Evolutionary conservation across 306 rosid species (phyloP).

Genomic region (Acacia melanoxylon): DNA sequence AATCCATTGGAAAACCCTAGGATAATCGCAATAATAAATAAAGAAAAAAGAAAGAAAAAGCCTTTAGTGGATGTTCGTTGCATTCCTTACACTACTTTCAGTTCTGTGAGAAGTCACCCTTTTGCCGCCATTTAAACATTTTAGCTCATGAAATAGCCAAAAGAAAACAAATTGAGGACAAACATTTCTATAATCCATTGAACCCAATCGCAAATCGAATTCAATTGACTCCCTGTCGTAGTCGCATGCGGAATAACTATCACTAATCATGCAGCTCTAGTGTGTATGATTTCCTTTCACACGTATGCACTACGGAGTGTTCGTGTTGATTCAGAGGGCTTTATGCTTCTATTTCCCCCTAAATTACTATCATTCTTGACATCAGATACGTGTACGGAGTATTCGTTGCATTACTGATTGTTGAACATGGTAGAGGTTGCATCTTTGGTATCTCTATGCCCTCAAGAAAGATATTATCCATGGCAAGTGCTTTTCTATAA

Average conservation of each 20-base stretch:
- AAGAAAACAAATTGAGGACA: too few species aligned
- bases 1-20: too few species aligned
- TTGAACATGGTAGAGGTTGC: conserved; percentile 43
- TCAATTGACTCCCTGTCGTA: neutral
- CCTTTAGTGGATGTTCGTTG: too few species aligned
- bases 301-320: neutral
- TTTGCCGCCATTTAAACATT: too few species aligned
- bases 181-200: neutral
- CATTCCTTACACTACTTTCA: too few species aligned
- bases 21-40: too few species aligned
- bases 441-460: too few species aligned
- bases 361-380: neutral
- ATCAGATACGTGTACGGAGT: neutral
- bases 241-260: neutral
- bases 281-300: neutral
- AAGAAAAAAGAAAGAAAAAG: too few species aligned
- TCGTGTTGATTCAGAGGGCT: neutral
- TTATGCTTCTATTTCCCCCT: neutral
- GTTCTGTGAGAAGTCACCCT: too few species aligned
- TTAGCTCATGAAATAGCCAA: too few species aligned
- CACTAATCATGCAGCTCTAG: neutral
- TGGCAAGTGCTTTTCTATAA: conserved; percentile 34
- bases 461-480: too few species aligned
- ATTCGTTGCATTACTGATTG: neutral
- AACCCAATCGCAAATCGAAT: neutral